These are phyloP conservation scores for Vigna nakashimae DNA, from an alignment of 306 rosid species.

Conservation along the genomic window DNA sequence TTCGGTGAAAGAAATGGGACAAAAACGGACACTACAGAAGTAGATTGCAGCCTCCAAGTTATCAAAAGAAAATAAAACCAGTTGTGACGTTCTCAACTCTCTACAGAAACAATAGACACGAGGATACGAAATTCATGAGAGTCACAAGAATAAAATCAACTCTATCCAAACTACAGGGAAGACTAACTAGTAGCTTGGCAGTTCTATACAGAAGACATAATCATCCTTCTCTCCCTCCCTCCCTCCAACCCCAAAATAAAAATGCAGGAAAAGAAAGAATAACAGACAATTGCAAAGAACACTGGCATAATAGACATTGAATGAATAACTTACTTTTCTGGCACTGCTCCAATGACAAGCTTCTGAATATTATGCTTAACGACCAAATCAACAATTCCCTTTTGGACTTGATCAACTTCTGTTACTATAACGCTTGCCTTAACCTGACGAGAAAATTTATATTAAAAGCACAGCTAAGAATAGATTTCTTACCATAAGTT, in stretches of 20 bases:
- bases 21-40: constrained; percentile 22
- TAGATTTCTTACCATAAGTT: background rate
- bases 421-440: constrained; percentile 57
- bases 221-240: background rate
- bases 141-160: background rate
- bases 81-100: background rate
- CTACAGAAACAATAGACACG: constrained; percentile 16
- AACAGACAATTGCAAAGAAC: background rate
- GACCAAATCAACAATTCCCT: constrained; percentile 79
- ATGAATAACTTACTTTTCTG: constrained; percentile 67
- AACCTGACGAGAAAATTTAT: constrained; percentile 57
- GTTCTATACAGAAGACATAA: background rate
- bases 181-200: background rate
- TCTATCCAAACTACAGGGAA: background rate
- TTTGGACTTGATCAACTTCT: constrained; percentile 73
- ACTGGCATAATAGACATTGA: background rate
- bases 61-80: constrained; percentile 5
- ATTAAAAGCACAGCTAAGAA: constrained; percentile 27
- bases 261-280: background rate
- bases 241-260: no score
- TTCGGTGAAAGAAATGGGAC: constrained; percentile 3
- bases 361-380: constrained; percentile 61
- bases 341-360: constrained; percentile 80
- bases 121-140: background rate
- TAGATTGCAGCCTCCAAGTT: constrained; percentile 25